Evolutionary conservation across 495 filamentous ascomycete genomes (phyloP).

Genomic region (Cenococcum geophilum): DNA sequence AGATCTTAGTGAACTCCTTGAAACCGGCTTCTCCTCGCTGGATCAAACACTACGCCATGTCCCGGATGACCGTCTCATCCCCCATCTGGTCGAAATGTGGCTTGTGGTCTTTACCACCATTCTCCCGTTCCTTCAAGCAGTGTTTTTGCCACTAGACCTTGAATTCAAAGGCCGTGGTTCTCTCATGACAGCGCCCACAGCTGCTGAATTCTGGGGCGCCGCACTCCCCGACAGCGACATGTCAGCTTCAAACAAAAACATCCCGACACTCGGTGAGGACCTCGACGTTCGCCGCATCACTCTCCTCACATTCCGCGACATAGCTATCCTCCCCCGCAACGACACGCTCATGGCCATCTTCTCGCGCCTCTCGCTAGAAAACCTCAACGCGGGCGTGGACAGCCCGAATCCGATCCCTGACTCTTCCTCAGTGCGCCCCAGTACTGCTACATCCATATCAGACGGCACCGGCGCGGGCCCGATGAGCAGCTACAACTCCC

Average conservation of each 20-base stretch:
- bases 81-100: constrained; percentile 88
- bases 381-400: constrained; percentile 54
- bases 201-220: constrained; percentile 81
- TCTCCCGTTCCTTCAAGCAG: constrained; percentile 90
- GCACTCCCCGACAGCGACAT: constrained; percentile 38
- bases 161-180: constrained; percentile 84
- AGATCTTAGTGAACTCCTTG: constrained; percentile 33
- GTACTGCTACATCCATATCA: constrained; percentile 58
- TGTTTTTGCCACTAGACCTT: constrained; percentile 88
- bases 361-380: constrained; percentile 80
- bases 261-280: constrained; percentile 46
- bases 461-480: constrained; percentile 47
- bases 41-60: constrained; percentile 72
- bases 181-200: constrained; percentile 67
- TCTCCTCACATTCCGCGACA: constrained; percentile 83
- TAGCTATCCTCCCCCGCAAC: constrained; percentile 76
- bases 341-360: constrained; percentile 84
- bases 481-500: constrained; percentile 15
- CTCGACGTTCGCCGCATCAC: constrained; percentile 87
- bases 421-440: constrained; percentile 45
- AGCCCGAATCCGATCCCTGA: constrained; percentile 12
- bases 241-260: constrained; percentile 30
- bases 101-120: constrained; percentile 82
- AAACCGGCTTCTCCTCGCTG: constrained; percentile 77
- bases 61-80: constrained; percentile 76